These are phyloP conservation scores for Stygiomarasmius scandens DNA, from an alignment of 1,284 basidiomycete genomes.

Conservation along the genomic window DNA sequence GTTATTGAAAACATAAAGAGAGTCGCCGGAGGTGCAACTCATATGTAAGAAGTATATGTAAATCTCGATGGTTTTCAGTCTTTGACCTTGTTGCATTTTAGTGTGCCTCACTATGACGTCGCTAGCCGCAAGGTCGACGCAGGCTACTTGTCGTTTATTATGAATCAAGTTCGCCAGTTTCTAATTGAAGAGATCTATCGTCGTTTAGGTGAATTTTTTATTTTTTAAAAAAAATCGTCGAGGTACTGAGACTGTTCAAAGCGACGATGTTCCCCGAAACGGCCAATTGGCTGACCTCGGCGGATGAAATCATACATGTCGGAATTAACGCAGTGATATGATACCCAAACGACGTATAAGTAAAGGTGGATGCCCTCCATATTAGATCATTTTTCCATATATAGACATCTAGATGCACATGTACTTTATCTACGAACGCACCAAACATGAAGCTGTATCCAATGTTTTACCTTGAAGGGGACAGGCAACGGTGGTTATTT, in stretches of 20 bases:
- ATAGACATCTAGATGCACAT: too few relatives aligned
- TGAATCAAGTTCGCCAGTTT: slow-evolving; percentile 47
- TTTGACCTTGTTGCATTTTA: slow-evolving; percentile 22
- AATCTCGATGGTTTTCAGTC: not conserved
- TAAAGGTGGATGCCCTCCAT: too few relatives aligned
- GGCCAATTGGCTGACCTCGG: slow-evolving; percentile 53
- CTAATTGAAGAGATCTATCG: slow-evolving; percentile 62
- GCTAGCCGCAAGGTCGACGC: slow-evolving; percentile 38
- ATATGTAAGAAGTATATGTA: slow-evolving; percentile 50
- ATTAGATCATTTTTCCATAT: too few relatives aligned
- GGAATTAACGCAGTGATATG: slow-evolving; percentile 48
- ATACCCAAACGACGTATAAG: too few relatives aligned
- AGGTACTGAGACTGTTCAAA: slow-evolving; percentile 19
- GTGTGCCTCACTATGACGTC: slow-evolving; percentile 64
- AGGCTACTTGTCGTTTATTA: slow-evolving; percentile 33
- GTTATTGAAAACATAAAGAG: slow-evolving; percentile 44
- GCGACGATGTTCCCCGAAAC: slow-evolving; percentile 62
- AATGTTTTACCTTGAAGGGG: too few relatives aligned
- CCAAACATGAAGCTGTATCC: too few relatives aligned
- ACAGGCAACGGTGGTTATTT: too few relatives aligned
- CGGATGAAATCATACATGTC: slow-evolving; percentile 55
- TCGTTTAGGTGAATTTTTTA: slow-evolving; percentile 40
- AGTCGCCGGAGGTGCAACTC: slow-evolving; percentile 50
- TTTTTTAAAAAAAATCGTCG: not conserved
- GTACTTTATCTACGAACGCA: too few relatives aligned